Conservation (phyloP, 495 filamentous ascomycete genomes). For the Clavariopsis aquatica region DNA sequence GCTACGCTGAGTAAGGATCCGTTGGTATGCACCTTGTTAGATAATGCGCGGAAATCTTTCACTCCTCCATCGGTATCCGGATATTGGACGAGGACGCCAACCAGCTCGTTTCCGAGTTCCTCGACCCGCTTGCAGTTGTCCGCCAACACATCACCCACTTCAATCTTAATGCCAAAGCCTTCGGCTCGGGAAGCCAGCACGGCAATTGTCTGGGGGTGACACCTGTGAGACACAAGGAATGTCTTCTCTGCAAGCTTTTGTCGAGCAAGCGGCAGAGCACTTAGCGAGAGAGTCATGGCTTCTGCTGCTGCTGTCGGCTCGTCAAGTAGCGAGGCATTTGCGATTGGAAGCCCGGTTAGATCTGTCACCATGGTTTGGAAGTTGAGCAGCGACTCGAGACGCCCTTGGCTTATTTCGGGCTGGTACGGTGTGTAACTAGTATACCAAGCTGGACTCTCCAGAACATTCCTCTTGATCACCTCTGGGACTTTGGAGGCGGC, state of each 20-base stretch:
- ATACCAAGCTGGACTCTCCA: slow-evolving; percentile 97
- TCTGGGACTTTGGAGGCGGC: slow-evolving; percentile 81
- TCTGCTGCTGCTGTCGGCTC: slow-evolving; percentile 94
- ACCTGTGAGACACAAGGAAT: slow-evolving; percentile 78
- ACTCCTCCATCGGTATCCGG: slow-evolving; percentile 87
- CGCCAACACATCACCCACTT: slow-evolving; percentile 67
- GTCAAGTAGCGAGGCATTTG: slow-evolving; percentile 93
- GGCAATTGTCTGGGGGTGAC: slow-evolving; percentile 87
- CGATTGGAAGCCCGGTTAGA: slow-evolving; percentile 82
- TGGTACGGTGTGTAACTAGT: slow-evolving; percentile 99
- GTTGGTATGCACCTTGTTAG: slow-evolving; percentile 75
- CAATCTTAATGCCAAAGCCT: slow-evolving; percentile 85
- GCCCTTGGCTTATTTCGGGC: slow-evolving; percentile 91
- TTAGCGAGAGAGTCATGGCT: slow-evolving; percentile 94
- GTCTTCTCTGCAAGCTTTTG: slow-evolving; percentile 76
- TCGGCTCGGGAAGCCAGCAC: slow-evolving; percentile 87
- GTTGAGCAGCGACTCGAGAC: slow-evolving; percentile 83
- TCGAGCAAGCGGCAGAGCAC: slow-evolving; percentile 67
- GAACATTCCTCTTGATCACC: slow-evolving; percentile 90
- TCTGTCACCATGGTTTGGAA: slow-evolving; percentile 95
- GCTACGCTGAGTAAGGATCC: slow-evolving; percentile 85
- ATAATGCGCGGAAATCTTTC: slow-evolving; percentile 69
- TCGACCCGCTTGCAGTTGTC: slow-evolving; percentile 64
- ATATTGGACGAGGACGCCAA: slow-evolving; percentile 93
- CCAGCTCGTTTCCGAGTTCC: slow-evolving; percentile 75